Percentiles rank a stretch among this genome's conserved stretches.
phyloP scores from a whole-genome alignment of 192 early-diverging fungal species.

The Coemansia sp. region DNA sequence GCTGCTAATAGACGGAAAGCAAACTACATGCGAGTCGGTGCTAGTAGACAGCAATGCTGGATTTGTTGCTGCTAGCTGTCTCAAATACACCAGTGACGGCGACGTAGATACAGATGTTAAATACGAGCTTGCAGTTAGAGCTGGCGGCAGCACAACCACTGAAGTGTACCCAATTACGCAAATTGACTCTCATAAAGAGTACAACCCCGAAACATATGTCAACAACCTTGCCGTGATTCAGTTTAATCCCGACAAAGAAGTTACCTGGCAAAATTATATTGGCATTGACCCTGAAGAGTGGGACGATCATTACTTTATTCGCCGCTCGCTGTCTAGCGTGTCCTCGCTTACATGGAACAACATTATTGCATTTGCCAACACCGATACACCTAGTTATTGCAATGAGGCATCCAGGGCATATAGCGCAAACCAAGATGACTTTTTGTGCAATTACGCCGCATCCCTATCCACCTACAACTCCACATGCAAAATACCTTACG shows the following conservation, averaged over 20 bases:
- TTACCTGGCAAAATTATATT: constrained; percentile 32
- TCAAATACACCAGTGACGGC: constrained; percentile 14
- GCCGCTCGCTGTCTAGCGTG: constrained; percentile 18
- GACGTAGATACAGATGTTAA: not conserved
- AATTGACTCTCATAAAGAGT: constrained; percentile 29
- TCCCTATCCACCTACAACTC: constrained; percentile 22
- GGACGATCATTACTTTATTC: constrained; percentile 26
- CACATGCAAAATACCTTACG: constrained; percentile 33
- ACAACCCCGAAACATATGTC: constrained; percentile 15
- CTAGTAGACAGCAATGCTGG: constrained; percentile 40
- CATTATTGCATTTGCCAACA: constrained; percentile 15
- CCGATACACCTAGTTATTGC: constrained; percentile 27
- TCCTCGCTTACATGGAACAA: constrained; percentile 19
- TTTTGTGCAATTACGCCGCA: constrained; percentile 40
- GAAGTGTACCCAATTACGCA: constrained; percentile 9
- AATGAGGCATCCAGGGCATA: constrained; percentile 26
- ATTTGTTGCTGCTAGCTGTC: constrained; percentile 43
- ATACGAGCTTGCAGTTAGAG: constrained; percentile 25
- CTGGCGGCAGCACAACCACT: constrained; percentile 16
- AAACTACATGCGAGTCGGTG: constrained; percentile 43
- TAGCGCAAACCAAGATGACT: constrained; percentile 24
- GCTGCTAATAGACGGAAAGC: constrained; percentile 24
- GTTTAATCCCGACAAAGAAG: not conserved
- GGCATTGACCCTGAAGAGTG: constrained; percentile 36
- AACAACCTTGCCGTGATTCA: constrained; percentile 47